Base-by-base conservation (phyloP, 2,329 filamentous ascomycete species). In the Lachnellula willkommii region DNA sequence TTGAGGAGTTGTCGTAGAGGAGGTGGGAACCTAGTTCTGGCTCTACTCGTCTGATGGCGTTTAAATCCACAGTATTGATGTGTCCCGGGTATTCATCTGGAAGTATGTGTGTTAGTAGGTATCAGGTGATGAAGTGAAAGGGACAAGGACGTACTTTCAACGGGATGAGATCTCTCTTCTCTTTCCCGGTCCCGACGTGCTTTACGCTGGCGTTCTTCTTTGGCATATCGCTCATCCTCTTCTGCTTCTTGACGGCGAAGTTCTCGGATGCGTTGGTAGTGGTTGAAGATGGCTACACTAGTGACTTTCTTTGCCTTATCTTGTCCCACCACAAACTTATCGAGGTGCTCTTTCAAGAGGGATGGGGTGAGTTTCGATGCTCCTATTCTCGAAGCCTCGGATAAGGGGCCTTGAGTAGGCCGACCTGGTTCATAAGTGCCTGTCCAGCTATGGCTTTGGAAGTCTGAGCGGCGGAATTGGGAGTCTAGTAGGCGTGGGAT, bases 321-420 rank as follows among this genome's bases (percentile, higher is more conserved):
- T 72, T 99, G 94, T 42, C 93, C 94, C 4, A 99, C 93, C 1
- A 99, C 93, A 70, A 95, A 99, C 69, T 94, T 89, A 70, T 99
- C 94, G 35, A 97, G 84, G 66, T 94, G 88, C 68, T 90, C 85
- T 77, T 97, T 96, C 65, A 99, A 78, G 64, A 84, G 79, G 56
- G 80, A 77, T 2, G 83, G 83, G 53, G 86, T 87, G 69, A 86
- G 83, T 51, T 80, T 76, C 2, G 83, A 81, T 15, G 84, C 81
- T 53, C 82, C 83, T 61, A 82, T 80, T 53, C 71, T 79, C 54
- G 67, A 63, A 28, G 67, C 65, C 49, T 66, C 56, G 39, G 78
- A 79, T 54, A 88, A 71, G n/a, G 85, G 85, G 0, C 85, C 85
- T 26, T 77, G 73, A 15, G 83, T 87, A 3, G 82, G 82, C 51